Percentiles rank a stretch among this genome's conserved stretches.
Evolutionary conservation across 192 early-diverging fungal genomes (phyloP).

Genomic region (Coemansia sp.): DNA sequence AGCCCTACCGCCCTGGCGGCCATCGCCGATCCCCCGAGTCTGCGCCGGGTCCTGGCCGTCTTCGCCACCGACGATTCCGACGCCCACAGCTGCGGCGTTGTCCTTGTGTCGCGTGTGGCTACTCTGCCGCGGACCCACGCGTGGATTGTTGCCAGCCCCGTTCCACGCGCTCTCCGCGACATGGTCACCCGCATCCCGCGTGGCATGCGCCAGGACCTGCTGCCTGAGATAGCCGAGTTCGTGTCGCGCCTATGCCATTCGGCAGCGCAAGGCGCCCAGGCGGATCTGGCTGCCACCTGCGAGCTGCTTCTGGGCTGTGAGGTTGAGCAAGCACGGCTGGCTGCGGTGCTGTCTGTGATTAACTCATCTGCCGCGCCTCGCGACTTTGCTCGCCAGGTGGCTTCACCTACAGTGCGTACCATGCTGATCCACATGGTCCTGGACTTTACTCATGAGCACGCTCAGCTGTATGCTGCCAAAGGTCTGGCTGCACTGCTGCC

Average conservation of each 20-base stretch:
- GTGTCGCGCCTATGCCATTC: constrained; percentile 39
- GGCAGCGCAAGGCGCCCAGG: constrained; percentile 9
- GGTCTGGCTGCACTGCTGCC: constrained; percentile 30
- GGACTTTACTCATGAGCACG: constrained; percentile 16
- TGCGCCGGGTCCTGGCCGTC: constrained; percentile 41
- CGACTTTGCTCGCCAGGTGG: constrained; percentile 16
- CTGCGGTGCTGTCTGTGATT: constrained; percentile 28
- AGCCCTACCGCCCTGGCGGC: constrained; percentile 13
- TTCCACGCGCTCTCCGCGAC: constrained; percentile 16
- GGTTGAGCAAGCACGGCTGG: constrained; percentile 20
- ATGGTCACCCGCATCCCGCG: constrained; percentile 10
- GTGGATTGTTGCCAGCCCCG: constrained; percentile 41
- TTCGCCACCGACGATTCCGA: constrained; percentile 32
- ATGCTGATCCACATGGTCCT: constrained; percentile 10
- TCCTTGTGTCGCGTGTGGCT: constrained; percentile 28
- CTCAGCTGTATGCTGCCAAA: constrained; percentile 31
- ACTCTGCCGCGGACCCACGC: constrained; percentile 25
- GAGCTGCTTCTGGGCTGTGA: constrained; percentile 19
- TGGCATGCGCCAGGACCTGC: constrained; percentile 15
- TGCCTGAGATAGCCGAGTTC: constrained; percentile 37
- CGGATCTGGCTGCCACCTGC: constrained; percentile 20
- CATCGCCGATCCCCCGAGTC: constrained; percentile 24
- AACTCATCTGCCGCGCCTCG: constrained; percentile 36
- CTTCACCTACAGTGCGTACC: background rate
- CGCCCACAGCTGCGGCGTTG: constrained; percentile 36